Conservation (phyloP, 2,329 filamentous ascomycete genomes). For the Amauroascus verrucosus region DNA sequence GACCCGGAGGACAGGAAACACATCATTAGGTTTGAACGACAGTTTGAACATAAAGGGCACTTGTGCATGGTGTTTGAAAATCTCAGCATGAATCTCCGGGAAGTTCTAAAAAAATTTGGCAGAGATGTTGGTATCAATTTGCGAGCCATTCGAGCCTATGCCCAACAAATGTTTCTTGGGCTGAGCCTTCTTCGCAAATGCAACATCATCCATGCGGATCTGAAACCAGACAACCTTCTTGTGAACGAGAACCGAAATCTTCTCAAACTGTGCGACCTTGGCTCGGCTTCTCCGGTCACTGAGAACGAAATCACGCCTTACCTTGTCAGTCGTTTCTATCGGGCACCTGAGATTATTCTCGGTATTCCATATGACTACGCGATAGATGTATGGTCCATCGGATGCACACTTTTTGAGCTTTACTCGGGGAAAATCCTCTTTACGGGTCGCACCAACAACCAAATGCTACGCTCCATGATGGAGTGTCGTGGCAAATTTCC, state of each 20-base stretch:
- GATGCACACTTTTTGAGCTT: slow-evolving; percentile 91
- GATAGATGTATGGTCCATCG: slow-evolving; percentile 96
- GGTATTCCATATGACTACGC: slow-evolving; percentile 93
- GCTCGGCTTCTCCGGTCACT: slow-evolving; percentile 83
- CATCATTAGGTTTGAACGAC: slow-evolving; percentile 73
- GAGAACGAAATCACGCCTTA: slow-evolving; percentile 92
- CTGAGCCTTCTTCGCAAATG: slow-evolving; percentile 80
- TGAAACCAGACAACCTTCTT: slow-evolving; percentile 96
- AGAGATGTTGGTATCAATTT: slow-evolving; percentile 89
- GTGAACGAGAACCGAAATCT: slow-evolving; percentile 74
- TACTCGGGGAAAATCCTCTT: slow-evolving; percentile 98
- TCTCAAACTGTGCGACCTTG: slow-evolving; percentile 91
- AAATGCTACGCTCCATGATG: slow-evolving; percentile 95
- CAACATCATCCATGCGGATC: slow-evolving; percentile 86
- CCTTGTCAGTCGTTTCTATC: slow-evolving; percentile 92
- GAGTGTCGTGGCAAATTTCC: slow-evolving; percentile 89
- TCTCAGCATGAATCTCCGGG: slow-evolving; percentile 79
- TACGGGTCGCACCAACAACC: slow-evolving; percentile 89
- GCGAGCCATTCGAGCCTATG: slow-evolving; percentile 75
- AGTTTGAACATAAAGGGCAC: slow-evolving; percentile 91
- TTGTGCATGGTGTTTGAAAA: slow-evolving; percentile 97
- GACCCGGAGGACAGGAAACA: slow-evolving; percentile 88
- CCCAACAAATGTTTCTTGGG: slow-evolving; percentile 87
- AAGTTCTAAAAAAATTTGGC: slow-evolving; percentile 91
- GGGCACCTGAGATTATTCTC: slow-evolving; percentile 91